Base-by-base conservation (phyloP, 2,329 filamentous ascomycete genomes). In the Pyrenophora graminea region DNA sequence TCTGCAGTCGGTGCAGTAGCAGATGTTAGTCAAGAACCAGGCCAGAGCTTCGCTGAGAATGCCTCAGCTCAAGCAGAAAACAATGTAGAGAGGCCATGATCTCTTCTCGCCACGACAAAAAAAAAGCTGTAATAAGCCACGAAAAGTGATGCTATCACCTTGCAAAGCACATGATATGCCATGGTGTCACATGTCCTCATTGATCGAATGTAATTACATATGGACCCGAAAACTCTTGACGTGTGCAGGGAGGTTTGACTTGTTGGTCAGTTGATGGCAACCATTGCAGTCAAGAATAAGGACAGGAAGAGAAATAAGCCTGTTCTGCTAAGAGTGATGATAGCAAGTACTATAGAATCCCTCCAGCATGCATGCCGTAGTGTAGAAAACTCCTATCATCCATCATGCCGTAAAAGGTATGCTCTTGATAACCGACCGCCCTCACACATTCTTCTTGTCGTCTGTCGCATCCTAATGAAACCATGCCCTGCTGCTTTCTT, bases 291-390 rank as follows among this genome's bases (percentile, higher is more conserved):
- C 27, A 13, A 30, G 27, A 9, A 30, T 6, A 36, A 36, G 10
- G 53, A 49, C 41, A 45, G 5, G 18, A 39, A 50, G 46, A 57
- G 56, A 57, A 48, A 51, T 31, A 47, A 48, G 55, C 53, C 58
- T 60, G 54, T 69, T 64, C 59, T 64, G 61, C 58, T 61, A 62
- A 55, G 58, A 62, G 58, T 60, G 59, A 62, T 67, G 63, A 66
- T 66, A 62, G 63, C 62, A 64, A 63, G 62, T 63, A 66, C 63
- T 63, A 62, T 64, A 53, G 65, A 68, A 59, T 55, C 67, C 56
- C 52, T 66, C 61, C 59, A 66, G 64, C 65, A 55, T 67, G 58
- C 58, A 59, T 60, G 57, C 57, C 55, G 51, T 60, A 62, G 59
- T 58, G 48, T 45, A 56, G 63, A 58, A 64, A 66, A 64, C 65